Percentiles rank a stretch among this genome's conserved stretches.
These are phyloP conservation scores for Viridothelium virens DNA, from an alignment of 495 filamentous ascomycete genomes.

Conservation along the genomic window DNA sequence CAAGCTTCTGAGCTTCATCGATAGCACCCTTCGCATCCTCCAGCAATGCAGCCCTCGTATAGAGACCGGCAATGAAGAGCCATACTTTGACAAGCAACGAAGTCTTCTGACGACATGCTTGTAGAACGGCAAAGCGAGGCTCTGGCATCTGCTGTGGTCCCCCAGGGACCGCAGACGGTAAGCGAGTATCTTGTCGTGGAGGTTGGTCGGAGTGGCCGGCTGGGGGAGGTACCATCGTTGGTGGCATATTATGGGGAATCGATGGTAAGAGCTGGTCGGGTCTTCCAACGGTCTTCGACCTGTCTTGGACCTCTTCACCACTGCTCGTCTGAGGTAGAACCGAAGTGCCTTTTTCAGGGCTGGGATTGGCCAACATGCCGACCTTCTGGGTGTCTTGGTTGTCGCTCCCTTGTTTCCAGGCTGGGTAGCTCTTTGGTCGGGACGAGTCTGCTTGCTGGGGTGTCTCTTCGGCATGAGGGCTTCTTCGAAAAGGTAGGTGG, in stretches of 20 bases:
- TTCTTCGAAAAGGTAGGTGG: slow-evolving; percentile 24
- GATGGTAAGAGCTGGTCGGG: slow-evolving; percentile 37
- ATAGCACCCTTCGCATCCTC: slow-evolving; percentile 72
- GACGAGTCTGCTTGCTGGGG: background rate
- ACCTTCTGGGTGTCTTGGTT: background rate
- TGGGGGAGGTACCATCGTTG: slow-evolving; percentile 39
- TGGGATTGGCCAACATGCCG: background rate
- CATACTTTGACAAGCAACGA: slow-evolving; percentile 66
- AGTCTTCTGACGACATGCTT: slow-evolving; percentile 33
- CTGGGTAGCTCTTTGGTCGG: slow-evolving; percentile 2
- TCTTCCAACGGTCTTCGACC: background rate
- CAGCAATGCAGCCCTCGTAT: slow-evolving; percentile 68
- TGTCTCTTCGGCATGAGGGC: background rate
- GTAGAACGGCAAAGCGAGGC: slow-evolving; percentile 26
- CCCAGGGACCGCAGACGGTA: slow-evolving; percentile 39
- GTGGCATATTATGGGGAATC: slow-evolving; percentile 45
- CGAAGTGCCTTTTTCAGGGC: background rate
- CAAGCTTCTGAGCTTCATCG: slow-evolving; percentile 68
- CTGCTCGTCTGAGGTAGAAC: background rate
- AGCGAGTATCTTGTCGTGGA: slow-evolving; percentile 45
- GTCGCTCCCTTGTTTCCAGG: slow-evolving; percentile 1
- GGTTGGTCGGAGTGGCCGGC: slow-evolving; percentile 44
- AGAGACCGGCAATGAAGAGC: slow-evolving; percentile 81
- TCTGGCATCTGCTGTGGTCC: slow-evolving; percentile 21
- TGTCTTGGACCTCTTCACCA: background rate